Percentiles rank a stretch among this genome's conserved stretches.
These are phyloP conservation scores for Ceratocystis ficicola DNA, from an alignment of 2,329 filamentous ascomycete species.

Conservation along the genomic window DNA sequence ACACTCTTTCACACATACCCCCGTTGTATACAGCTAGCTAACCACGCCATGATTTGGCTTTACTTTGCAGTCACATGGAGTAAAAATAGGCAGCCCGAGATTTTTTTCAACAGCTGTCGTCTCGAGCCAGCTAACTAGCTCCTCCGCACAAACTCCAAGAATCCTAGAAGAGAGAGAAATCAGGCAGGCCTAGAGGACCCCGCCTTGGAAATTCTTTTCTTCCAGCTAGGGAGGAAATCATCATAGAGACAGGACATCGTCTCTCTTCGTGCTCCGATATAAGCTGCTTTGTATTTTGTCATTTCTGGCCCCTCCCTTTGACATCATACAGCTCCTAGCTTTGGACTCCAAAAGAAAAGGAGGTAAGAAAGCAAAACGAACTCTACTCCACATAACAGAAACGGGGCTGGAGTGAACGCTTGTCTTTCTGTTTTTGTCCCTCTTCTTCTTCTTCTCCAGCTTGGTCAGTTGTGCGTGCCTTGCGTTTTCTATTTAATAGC, in stretches of 20 bases:
- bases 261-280: background rate
- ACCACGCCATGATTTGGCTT: conserved; percentile 8
- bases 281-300: background rate
- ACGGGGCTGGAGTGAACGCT: too few species aligned
- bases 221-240: background rate
- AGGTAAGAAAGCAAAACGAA: too few species aligned
- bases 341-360: background rate
- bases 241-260: background rate
- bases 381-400: too few species aligned
- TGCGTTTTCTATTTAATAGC: background rate
- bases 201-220: too few species aligned
- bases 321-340: background rate
- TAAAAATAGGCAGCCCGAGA: background rate
- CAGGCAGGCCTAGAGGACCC: too few species aligned
- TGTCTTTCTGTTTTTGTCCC: too few species aligned
- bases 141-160: background rate
- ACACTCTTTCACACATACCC: background rate
- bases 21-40: background rate
- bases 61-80: background rate
- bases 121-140: background rate
- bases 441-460: background rate
- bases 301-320: background rate
- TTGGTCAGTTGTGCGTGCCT: background rate
- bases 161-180: background rate
- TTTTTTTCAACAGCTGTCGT: conserved; percentile 4